Conservation (phyloP, 192 early-diverging fungal genomes). For the Entomortierella chlamydospora region DNA sequence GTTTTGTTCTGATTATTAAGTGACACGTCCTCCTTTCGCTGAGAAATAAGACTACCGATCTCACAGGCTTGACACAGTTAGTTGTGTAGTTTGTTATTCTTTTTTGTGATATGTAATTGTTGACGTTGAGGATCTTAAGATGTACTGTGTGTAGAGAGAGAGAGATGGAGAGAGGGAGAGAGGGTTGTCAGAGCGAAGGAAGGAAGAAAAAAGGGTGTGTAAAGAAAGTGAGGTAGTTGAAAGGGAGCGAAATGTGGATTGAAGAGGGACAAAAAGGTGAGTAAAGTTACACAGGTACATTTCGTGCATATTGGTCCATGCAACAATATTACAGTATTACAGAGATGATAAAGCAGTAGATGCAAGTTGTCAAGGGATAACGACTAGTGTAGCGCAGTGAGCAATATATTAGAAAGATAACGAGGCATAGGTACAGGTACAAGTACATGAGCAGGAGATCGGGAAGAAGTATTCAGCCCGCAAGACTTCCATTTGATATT, state of each 20-base stretch:
- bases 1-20: background rate
- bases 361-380: background rate
- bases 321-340: background rate
- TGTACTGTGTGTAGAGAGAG: background rate
- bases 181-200: no score
- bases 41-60: background rate
- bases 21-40: background rate
- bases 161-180: background rate
- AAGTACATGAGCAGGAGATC: background rate
- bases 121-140: background rate
- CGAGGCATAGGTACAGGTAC: background rate
- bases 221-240: background rate
- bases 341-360: background rate
- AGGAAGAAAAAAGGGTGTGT: background rate
- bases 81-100: background rate
- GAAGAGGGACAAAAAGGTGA: background rate
- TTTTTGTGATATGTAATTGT: background rate
- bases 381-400: background rate
- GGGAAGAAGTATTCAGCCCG: background rate
- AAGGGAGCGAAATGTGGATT: no score
- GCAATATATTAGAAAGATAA: background rate
- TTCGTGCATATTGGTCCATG: background rate
- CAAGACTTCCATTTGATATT: background rate
- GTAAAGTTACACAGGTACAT: background rate
- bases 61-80: no score